phyloP scores from a whole-genome alignment of 2,329 filamentous ascomycete genomes.

The Didymella pinodella region DNA sequence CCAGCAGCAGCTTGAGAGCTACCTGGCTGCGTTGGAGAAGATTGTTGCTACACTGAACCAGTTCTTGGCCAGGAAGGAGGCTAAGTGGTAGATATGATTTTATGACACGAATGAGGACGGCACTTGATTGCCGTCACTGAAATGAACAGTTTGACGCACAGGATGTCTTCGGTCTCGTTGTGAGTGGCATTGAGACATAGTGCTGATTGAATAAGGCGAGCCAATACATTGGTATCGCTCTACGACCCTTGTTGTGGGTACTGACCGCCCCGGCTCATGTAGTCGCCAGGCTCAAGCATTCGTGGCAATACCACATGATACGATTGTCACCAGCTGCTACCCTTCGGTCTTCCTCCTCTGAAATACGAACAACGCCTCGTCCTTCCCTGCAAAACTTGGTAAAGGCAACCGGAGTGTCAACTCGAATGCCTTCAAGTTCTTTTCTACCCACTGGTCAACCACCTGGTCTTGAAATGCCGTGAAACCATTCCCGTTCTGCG shows the following conservation, averaged over 20 bases:
- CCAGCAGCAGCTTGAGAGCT: slow-evolving; percentile 68
- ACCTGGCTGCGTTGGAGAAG: slow-evolving; percentile 80
- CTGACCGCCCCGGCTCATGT: neutral
- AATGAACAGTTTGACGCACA: neutral
- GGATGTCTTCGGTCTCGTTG: no score
- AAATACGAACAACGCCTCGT: slow-evolving; percentile 77
- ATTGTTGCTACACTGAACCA: slow-evolving; percentile 77
- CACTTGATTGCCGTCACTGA: slow-evolving; percentile 2
- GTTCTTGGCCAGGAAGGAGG: slow-evolving; percentile 55
- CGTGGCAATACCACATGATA: neutral
- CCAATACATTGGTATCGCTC: neutral
- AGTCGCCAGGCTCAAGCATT: neutral
- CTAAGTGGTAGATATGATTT: slow-evolving; percentile 40
- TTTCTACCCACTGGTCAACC: slow-evolving; percentile 72
- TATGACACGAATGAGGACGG: slow-evolving; percentile 4
- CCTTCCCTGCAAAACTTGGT: slow-evolving; percentile 78
- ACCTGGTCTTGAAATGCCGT: slow-evolving; percentile 71
- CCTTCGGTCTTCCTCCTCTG: slow-evolving; percentile 40
- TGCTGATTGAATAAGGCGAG: neutral
- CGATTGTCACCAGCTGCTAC: neutral
- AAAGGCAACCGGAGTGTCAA: slow-evolving; percentile 70
- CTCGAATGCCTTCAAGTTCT: slow-evolving; percentile 65
- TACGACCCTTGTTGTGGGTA: neutral
- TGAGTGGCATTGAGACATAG: neutral
- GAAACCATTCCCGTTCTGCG: slow-evolving; percentile 77